Evolutionary conservation across 352 stramenopile species (phyloP).

Genomic region (Pythium aphanidermatum): DNA sequence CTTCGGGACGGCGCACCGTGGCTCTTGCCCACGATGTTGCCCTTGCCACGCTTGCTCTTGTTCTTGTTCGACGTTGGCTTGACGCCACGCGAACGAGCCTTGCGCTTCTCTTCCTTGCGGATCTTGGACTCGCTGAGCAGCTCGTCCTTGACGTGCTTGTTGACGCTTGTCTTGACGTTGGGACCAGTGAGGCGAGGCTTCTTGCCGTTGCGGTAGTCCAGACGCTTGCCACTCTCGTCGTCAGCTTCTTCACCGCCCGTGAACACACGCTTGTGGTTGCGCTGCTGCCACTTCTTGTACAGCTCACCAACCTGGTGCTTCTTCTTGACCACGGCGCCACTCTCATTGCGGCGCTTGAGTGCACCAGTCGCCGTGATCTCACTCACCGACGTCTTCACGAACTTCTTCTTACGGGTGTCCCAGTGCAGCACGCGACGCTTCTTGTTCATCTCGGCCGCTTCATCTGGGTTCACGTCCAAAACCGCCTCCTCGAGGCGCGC

Average conservation of each 20-base stretch:
- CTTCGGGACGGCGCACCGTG: conserved; percentile 76
- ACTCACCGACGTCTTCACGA: conserved; percentile 90
- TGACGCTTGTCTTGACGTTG: conserved; percentile 43
- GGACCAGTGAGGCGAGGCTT: conserved; percentile 53
- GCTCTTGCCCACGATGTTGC: conserved; percentile 73
- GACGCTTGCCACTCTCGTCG: conserved; percentile 38
- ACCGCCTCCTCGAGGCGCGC: conserved; percentile 94
- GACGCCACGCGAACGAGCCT: conserved; percentile 70
- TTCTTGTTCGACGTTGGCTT: conserved; percentile 41
- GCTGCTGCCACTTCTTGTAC: conserved; percentile 93
- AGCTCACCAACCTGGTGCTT: conserved; percentile 88
- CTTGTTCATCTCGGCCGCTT: conserved; percentile 96
- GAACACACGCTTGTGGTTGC: conserved; percentile 79
- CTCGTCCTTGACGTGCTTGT: conserved; percentile 78
- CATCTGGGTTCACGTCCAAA: conserved; percentile 97
- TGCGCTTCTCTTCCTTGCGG: conserved; percentile 82
- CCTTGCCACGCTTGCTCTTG: conserved; percentile 53
- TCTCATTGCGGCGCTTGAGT: conserved; percentile 84
- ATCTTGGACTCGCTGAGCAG: conserved; percentile 73
- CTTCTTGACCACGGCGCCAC: conserved; percentile 71
- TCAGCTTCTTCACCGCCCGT: conserved; percentile 68
- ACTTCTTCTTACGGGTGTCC: conserved; percentile 98
- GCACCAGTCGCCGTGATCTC: conserved; percentile 82
- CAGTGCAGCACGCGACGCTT: conserved; percentile 98
- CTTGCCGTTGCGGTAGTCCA: conserved; percentile 77